Base-by-base conservation (phyloP, 2,329 filamentous ascomycete genomes). In the Boeremia exigua region DNA sequence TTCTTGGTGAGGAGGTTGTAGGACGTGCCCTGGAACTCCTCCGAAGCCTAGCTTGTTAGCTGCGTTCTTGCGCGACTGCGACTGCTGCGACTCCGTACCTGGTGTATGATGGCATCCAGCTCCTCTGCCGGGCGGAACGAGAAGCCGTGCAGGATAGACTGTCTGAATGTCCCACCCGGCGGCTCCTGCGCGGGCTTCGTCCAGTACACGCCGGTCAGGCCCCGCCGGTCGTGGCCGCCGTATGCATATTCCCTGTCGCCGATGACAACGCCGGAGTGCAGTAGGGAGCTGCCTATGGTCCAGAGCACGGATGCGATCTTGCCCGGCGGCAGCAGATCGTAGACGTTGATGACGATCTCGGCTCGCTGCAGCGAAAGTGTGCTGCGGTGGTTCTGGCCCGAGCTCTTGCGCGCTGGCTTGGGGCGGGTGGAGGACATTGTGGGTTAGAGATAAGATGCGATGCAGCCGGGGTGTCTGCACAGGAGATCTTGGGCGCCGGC, bases 1-100 rank as follows among this genome's bases (percentile, higher is more conserved):
- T 96, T 96, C 65, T 87, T 87, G 17, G 88, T 92, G 39, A 96
- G 81, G 12, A 96, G 83, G 68, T 95, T 94, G 76, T 96, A 95
- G 12, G 84, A 84, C 0, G 87, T 87, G 23, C 91, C 91, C 53
- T 87, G 82, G 67, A 95, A 96, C 63, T 88, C 82, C 37, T 88
- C 83, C 1, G 88, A 91, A 11, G 88, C 88, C 72, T 78, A 53
- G 9, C 6, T 10, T 8, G 59, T 69, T 55, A 71, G 62, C 37
- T 40, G 34, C 25, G n/a, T 28, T n/a, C 7, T 10, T 14, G 17
- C 9, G n/a, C 19, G 6, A 23, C 14, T 14, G 9, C 12, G n/a
- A 30, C 6, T 19, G n/a, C 28, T 36, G 29, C 14, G 12, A 34
- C 40, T 28, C 34, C 60, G 12, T 61, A 77, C 76, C 58, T 80